These are phyloP conservation scores for Intubia oerlemansii DNA, from an alignment of 2,329 filamentous ascomycete species.

Conservation along the genomic window DNA sequence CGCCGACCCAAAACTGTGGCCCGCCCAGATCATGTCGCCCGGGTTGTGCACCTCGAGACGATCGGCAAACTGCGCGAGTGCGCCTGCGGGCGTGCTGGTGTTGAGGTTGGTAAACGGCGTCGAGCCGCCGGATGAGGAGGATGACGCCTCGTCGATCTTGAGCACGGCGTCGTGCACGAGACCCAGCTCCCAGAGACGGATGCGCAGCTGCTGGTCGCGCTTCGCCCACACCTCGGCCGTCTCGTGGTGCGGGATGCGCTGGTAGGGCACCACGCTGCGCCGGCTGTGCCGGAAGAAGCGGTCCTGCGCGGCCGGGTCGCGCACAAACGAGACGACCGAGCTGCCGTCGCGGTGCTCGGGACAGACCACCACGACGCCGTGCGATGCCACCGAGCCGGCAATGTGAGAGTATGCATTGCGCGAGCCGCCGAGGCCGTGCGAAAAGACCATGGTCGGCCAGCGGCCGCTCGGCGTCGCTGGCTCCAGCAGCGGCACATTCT, in stretches of 20 bases:
- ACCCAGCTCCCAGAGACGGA: constrained; percentile 61
- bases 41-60: constrained; percentile 46
- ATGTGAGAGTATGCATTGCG: constrained; percentile 75
- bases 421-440: constrained; percentile 63
- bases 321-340: constrained; percentile 51
- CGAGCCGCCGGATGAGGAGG: no score
- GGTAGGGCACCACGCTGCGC: constrained; percentile 22
- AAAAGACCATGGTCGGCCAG: constrained; percentile 74
- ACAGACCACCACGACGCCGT: constrained; percentile 62
- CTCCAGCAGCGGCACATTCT: constrained; percentile 44
- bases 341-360: constrained; percentile 72
- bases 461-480: constrained; percentile 24
- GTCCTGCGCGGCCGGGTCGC: constrained; percentile 30
- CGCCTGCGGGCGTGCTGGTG: constrained; percentile 18
- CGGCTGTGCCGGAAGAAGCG: constrained; percentile 15
- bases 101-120: constrained; percentile 29
- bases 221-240: constrained; percentile 42
- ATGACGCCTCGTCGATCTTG: constrained; percentile 43
- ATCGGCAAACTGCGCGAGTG: constrained; percentile 37
- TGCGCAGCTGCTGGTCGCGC: constrained; percentile 50
- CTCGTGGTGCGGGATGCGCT: constrained; percentile 37
- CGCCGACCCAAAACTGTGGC: constrained; percentile 64
- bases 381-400: constrained; percentile 55
- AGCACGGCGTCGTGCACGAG: constrained; percentile 46
- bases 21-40: constrained; percentile 52